phyloP scores from a whole-genome alignment of 2,329 filamentous ascomycete genomes.

The Colletotrichum cuscutae region DNA sequence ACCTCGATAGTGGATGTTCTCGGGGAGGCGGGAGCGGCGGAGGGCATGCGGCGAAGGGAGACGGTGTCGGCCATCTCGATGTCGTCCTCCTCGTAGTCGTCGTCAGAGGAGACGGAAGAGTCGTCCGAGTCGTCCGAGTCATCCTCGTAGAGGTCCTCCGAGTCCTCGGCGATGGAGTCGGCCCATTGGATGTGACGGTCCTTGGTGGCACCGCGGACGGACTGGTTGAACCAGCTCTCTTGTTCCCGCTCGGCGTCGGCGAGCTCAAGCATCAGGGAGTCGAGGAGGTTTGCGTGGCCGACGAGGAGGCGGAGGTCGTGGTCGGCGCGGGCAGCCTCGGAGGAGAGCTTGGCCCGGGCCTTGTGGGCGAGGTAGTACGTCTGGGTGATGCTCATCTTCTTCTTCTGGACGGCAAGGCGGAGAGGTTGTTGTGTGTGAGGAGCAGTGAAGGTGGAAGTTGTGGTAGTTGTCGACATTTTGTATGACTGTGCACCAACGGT shows the following conservation, averaged over 20 bases:
- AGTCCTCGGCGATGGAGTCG: constrained; percentile 78
- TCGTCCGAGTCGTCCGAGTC: constrained; percentile 66
- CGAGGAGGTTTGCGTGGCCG: constrained; percentile 97
- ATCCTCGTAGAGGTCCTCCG: constrained; percentile 75
- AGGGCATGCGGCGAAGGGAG: constrained; percentile 58
- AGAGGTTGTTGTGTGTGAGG: constrained; percentile 42
- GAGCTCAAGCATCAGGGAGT: constrained; percentile 91
- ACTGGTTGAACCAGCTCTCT: constrained; percentile 98
- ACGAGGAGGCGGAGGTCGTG: constrained; percentile 96
- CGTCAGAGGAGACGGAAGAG: constrained; percentile 48
- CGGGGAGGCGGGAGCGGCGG: constrained; percentile 36
- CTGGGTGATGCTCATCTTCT: constrained; percentile 97
- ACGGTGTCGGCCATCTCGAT: constrained; percentile 64
- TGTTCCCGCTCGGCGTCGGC: constrained; percentile 95
- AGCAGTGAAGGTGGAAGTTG: constrained; percentile 36
- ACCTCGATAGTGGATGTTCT: constrained; percentile 46
- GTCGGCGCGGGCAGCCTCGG: constrained; percentile 88
- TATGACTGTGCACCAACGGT: constrained; percentile 30
- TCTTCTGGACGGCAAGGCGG: constrained; percentile 51
- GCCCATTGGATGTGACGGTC: constrained; percentile 89
- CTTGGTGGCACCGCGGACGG: constrained; percentile 78
- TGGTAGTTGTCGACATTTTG: constrained; percentile 45
- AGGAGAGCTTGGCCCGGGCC: constrained; percentile 94
- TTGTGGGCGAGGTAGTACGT: constrained; percentile 99
- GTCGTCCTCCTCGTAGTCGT: constrained; percentile 67